Conservation (phyloP, 2,329 filamentous ascomycete species). For the Sclerotinia glacialis region DNA sequence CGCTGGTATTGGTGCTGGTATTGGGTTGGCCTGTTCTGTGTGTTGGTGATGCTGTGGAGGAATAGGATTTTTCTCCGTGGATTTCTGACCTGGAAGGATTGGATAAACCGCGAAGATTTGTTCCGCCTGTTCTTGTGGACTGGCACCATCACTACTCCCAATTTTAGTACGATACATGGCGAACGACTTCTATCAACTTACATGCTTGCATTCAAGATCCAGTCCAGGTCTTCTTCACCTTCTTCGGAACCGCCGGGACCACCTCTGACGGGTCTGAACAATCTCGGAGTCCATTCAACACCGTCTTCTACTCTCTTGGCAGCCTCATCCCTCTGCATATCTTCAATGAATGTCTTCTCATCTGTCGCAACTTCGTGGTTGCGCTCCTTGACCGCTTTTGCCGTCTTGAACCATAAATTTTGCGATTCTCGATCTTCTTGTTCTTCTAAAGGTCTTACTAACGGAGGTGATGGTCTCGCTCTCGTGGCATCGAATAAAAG, state of each 20-base stretch:
- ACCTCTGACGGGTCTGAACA: conserved; percentile 75
- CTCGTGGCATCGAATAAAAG: conserved; percentile 83
- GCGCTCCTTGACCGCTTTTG: conserved; percentile 74
- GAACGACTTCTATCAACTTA: conserved; percentile 45
- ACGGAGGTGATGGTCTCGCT: conserved; percentile 72
- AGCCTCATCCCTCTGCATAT: conserved; percentile 85
- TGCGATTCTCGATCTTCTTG: conserved; percentile 91
- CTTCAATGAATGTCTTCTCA: conserved; percentile 95
- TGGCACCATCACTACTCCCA: conserved; percentile 54
- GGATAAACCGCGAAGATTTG: conserved; percentile 87
- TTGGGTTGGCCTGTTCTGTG: conserved; percentile 23
- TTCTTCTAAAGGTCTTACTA: conserved; percentile 74
- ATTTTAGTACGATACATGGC: conserved; percentile 25
- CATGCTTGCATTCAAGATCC: conserved; percentile 89
- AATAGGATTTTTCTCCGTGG: conserved; percentile 53
- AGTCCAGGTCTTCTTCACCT: conserved; percentile 86
- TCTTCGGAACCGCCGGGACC: conserved; percentile 70
- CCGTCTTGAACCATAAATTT: conserved; percentile 78
- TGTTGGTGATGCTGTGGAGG: conserved; percentile 44
- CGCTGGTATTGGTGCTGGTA: conserved; percentile 19
- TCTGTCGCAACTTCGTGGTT: conserved; percentile 90
- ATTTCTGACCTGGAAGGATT: conserved; percentile 73
- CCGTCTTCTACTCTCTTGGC: conserved; percentile 73
- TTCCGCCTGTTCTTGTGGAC: conserved; percentile 67
- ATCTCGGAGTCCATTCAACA: conserved; percentile 80